A percentile compares a stretch with the other conserved stretches of the same genome.
Conservation (phyloP, 2,329 filamentous ascomycete species). For the Apiospora sp. region DNA sequence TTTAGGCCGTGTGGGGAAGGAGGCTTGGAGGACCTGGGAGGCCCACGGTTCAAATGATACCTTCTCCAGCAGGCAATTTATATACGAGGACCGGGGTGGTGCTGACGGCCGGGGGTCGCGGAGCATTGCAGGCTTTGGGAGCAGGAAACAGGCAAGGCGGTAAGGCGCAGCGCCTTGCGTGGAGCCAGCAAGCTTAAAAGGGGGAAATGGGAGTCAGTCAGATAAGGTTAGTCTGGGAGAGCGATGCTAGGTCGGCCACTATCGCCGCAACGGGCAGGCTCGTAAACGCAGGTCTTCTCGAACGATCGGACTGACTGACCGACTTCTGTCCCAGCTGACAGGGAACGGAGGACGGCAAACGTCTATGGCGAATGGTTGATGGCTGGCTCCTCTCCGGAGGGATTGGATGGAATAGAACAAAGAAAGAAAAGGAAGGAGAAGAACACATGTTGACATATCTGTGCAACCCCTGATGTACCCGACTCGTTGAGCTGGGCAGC, state of each 20-base stretch:
- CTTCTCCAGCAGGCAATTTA: slow-evolving; percentile 3
- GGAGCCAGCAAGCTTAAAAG: slow-evolving; percentile 16
- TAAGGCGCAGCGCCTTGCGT: slow-evolving; percentile 7
- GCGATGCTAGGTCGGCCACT: not conserved
- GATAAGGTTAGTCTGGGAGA: slow-evolving; percentile 2
- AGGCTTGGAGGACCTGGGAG: slow-evolving; percentile 8
- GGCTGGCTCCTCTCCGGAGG: not conserved
- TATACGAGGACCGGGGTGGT: slow-evolving; percentile 23
- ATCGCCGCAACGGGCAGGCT: not conserved
- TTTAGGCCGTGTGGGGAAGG: slow-evolving; percentile 24
- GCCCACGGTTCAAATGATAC: slow-evolving; percentile 11
- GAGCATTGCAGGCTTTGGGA: not conserved
- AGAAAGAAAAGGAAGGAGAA: not conserved
- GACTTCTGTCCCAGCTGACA: not conserved
- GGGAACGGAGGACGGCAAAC: too few species aligned
- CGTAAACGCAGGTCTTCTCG: slow-evolving; percentile 6
- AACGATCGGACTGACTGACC: slow-evolving; percentile 3
- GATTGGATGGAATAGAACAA: not conserved
- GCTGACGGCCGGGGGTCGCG: not conserved
- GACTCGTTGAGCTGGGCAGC: not conserved
- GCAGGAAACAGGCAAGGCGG: not conserved
- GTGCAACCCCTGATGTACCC: not conserved
- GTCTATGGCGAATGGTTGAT: not conserved
- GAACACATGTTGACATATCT: not conserved
- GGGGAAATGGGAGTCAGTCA: slow-evolving; percentile 12